These are phyloP conservation scores for Erodium trifolium DNA, from an alignment of 441 rosid species.

Conservation along the genomic window DNA sequence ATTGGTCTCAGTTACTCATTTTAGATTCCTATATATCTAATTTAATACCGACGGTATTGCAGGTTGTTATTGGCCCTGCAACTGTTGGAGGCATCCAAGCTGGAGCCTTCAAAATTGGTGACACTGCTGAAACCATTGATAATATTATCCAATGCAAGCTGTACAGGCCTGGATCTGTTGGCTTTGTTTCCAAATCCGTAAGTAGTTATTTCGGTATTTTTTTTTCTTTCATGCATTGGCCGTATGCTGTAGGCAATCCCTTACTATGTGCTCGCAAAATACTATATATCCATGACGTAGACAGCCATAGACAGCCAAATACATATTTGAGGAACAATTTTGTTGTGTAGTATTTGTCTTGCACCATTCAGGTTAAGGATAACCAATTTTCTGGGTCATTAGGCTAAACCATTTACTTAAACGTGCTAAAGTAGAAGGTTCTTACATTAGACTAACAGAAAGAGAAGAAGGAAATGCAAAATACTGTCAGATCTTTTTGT, in stretches of 20 bases:
- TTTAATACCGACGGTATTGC: slow-evolving; percentile 21
- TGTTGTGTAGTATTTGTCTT: background rate
- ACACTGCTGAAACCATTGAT: slow-evolving; percentile 96
- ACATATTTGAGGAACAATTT: slow-evolving; percentile 3
- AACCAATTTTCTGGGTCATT: background rate
- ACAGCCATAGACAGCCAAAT: background rate
- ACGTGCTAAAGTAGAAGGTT: background rate
- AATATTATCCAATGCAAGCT: slow-evolving; percentile 84
- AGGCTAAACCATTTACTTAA: background rate
- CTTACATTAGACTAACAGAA: too few relatives aligned
- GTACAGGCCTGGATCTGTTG: slow-evolving; percentile 94
- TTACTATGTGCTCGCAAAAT: background rate
- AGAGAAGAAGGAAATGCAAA: too few relatives aligned
- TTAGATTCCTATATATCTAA: slow-evolving; percentile 3
- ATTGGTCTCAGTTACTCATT: slow-evolving; percentile 6
- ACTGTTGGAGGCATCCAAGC: slow-evolving; percentile 99
- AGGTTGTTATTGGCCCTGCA: slow-evolving; percentile 98
- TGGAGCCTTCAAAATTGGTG: slow-evolving; percentile 97
- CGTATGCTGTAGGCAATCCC: background rate
- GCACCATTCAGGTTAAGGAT: background rate
- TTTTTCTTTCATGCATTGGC: background rate
- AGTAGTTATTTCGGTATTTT: slow-evolving; percentile 23
- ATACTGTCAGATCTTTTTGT: background rate
- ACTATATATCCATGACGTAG: background rate
- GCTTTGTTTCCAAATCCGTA: slow-evolving; percentile 97